Conservation (phyloP, 2,329 filamentous ascomycete genomes). For the Ophiosphaerella korrae region DNA sequence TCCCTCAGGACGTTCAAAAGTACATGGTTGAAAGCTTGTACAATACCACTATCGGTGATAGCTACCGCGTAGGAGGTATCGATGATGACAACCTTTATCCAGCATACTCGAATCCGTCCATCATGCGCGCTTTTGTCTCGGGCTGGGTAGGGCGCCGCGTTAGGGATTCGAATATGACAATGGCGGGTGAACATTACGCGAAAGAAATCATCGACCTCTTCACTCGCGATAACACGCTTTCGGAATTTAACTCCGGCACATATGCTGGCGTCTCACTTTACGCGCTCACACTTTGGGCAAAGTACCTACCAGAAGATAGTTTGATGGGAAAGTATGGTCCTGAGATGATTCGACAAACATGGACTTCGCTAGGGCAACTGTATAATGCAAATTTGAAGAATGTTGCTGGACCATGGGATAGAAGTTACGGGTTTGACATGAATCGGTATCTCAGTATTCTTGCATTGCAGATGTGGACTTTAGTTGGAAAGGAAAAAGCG, state of each 20-base stretch:
- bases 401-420: constrained; percentile 68
- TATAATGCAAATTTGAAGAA: constrained; percentile 66
- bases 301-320: constrained; percentile 61
- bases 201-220: constrained; percentile 63
- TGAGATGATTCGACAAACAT: constrained; percentile 59
- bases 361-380: constrained; percentile 58
- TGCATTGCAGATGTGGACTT: constrained; percentile 63
- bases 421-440: constrained; percentile 68
- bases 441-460: constrained; percentile 65
- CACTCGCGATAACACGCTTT: constrained; percentile 60
- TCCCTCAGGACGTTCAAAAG: constrained; percentile 45
- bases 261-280: constrained; percentile 67
- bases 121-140: constrained; percentile 67
- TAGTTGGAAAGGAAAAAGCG: constrained; percentile 56
- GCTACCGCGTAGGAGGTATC: constrained; percentile 65
- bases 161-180: constrained; percentile 64
- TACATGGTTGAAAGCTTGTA: constrained; percentile 60
- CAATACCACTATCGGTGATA: constrained; percentile 63
- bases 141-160: constrained; percentile 63
- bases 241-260: constrained; percentile 67
- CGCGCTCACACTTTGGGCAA: constrained; percentile 63
- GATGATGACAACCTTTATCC: constrained; percentile 67
- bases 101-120: constrained; percentile 63
- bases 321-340: constrained; percentile 59
- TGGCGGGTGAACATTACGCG: constrained; percentile 61